Evolutionary conservation across 768 basidiomycete genomes (phyloP), one percentile per base, ranked within the genome.

Genomic region (Tulasnella sp.): DNA sequence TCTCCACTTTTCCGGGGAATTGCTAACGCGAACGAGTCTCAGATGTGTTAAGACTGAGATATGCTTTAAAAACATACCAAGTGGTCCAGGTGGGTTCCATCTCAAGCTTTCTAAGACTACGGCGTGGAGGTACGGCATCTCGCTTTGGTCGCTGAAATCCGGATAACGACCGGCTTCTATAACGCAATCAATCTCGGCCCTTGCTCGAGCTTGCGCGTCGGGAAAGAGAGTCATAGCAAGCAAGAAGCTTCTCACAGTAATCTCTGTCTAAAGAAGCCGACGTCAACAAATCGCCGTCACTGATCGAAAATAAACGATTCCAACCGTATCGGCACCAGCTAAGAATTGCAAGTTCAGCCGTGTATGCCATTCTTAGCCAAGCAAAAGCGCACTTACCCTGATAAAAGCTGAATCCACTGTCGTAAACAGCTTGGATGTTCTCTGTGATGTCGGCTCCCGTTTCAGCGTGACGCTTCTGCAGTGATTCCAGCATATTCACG

Each of bases 171-270:
- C 75, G 22, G 70, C 67, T 1, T 77, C 76, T 12, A 82, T 74
- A 32, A 79, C 75, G 12, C 72, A 62, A 19, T 79, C 75, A 29
- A 82, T 77, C 77, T 84, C 83, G 36, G 77, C 77, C 26, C 82
- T 80, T 19, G 80, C 81, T 34, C 75, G 74, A 5, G 72, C 67
- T 73, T 84, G 83, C 8, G 34, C n/a, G 7, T 62, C 59, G n/a
- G 59, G 59, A 32, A 22, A 32, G 11, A 62, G 34, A 8, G 34
- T 11, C 59, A 62, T 62, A 7, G 59, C 59, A 8, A 62, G n/a
- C n/a, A 62, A 11, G 59, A 62, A 22, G 9, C 11, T 62, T 8
- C 9, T 11, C n/a, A 62, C 11, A 8, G n/a, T 8, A n/a, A n/a
- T 32, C 8, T n/a, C n/a, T 32, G n/a, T n/a, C 59, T 62, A 32